Percentiles rank a stretch among this genome's conserved stretches.
Evolutionary conservation across 768 basidiomycete genomes (phyloP).

Genomic region (Suillus subaureus): DNA sequence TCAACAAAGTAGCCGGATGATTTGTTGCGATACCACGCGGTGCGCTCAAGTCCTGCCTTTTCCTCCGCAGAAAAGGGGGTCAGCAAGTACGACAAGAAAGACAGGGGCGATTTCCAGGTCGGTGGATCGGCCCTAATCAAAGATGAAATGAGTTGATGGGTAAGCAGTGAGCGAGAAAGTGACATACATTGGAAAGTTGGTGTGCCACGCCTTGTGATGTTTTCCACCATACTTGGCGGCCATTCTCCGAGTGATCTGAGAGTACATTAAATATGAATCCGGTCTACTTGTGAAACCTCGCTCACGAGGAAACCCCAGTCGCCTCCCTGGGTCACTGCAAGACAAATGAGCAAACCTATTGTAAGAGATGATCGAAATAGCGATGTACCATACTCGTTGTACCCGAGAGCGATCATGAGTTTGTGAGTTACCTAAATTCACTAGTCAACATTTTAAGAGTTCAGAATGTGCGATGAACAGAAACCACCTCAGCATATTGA

Average conservation of each 20-base stretch:
- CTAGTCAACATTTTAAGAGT: slow-evolving; percentile 9
- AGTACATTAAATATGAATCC: not conserved
- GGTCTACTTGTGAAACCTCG: not conserved
- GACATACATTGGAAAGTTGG: slow-evolving; percentile 47
- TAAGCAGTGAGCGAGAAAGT: not conserved
- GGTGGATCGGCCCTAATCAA: slow-evolving; percentile 20
- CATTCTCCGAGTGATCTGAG: slow-evolving; percentile 39
- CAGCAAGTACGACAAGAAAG: slow-evolving; percentile 29
- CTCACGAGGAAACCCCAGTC: slow-evolving; percentile 48
- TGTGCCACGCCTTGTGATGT: slow-evolving; percentile 54
- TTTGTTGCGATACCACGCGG: slow-evolving; percentile 29
- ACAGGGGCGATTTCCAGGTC: slow-evolving; percentile 26
- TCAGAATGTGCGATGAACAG: not conserved
- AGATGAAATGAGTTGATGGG: slow-evolving; percentile 24
- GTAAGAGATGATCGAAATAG: not conserved
- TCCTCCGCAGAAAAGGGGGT: slow-evolving; percentile 36
- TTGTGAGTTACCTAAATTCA: slow-evolving; percentile 44
- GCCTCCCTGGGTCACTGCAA: slow-evolving; percentile 49
- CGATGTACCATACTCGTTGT: slow-evolving; percentile 14
- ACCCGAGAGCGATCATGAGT: slow-evolving; percentile 48
- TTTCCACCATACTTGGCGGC: slow-evolving; percentile 40
- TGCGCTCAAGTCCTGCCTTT: slow-evolving; percentile 34
- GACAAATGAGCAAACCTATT: slow-evolving; percentile 2
- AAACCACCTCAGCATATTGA: slow-evolving; percentile 58
- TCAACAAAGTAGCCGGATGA: slow-evolving; percentile 41